These are phyloP conservation scores for Tephrocybe sp. DNA, from an alignment of 768 basidiomycete genomes.

Conservation along the genomic window DNA sequence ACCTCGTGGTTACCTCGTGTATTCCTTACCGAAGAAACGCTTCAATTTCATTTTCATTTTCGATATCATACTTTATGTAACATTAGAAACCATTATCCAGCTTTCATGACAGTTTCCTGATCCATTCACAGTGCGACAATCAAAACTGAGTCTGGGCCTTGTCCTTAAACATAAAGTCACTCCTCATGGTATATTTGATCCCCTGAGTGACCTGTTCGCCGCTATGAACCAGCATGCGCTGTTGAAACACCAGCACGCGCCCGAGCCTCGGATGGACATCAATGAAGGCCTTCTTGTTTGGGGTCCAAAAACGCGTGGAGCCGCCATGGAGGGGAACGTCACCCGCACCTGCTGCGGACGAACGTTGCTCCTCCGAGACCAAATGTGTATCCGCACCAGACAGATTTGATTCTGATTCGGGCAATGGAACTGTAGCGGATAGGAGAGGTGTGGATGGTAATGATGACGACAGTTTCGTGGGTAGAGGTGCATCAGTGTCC, in stretches of 20 bases:
- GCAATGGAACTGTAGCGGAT: not conserved
- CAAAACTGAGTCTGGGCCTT: not conserved
- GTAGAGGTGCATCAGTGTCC: too few relatives aligned
- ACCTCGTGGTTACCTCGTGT: not conserved
- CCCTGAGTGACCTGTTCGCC: constrained; percentile 38
- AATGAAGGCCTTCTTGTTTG: constrained; percentile 32
- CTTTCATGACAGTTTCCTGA: too few relatives aligned
- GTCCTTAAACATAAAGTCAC: constrained; percentile 38
- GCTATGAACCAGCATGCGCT: constrained; percentile 39
- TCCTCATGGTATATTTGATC: constrained; percentile 32
- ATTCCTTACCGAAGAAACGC: not conserved
- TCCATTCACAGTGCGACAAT: not conserved
- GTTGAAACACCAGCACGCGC: constrained; percentile 41
- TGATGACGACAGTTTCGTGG: not conserved
- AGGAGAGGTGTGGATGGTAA: not conserved
- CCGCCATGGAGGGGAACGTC: constrained; percentile 28
- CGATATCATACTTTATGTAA: not conserved
- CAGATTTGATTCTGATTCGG: not conserved
- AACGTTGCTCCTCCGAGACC: not conserved
- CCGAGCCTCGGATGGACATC: constrained; percentile 31
- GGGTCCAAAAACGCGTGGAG: constrained; percentile 42
- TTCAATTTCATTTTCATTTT: not conserved
- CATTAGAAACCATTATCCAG: too few relatives aligned
- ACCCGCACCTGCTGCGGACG: constrained; percentile 1
- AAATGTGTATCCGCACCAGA: not conserved